Base-by-base conservation (phyloP, 2,329 filamentous ascomycete species). In the Zalaria obscura region DNA sequence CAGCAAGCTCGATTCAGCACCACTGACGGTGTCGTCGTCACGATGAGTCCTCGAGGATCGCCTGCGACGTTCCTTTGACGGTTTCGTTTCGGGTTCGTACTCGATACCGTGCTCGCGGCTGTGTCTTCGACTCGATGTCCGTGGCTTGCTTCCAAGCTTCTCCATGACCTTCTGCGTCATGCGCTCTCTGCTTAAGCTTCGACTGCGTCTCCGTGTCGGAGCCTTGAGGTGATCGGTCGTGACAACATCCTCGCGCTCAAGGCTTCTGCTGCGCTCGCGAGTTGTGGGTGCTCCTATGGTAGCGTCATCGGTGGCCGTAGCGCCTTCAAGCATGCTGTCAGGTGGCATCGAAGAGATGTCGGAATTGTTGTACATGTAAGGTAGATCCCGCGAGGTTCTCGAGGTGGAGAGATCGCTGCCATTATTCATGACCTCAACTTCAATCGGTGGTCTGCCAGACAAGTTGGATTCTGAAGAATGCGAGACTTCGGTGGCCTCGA, bases 291-390 rank as follows among this genome's bases (percentile, higher is more conserved):
- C 36, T 18, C 18, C 18, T 18, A 18, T 18, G 18, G 18, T 18
- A 7, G 7, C 7, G 7, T 7, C 7, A n/a, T 32, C 29, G 40
- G 68, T 68, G 5, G 61, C 55, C 32, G 62, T 59, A 6, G 65
- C 61, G 32, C 69, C 70, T 48, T 80, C 79, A 7, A 83, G 65
- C 64, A 82, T 73, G 55, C 76, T 81, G 57, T 83, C 78, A n/a
- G 77, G 68, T 28, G 79, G 79, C 75, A 83, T 81, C 31, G 78
- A 80, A 1, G 89, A 96, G 39, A 96, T 84, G 55, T 95, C 89
- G 3, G 89, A 95, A 39, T 78, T 68, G 50, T 75, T 70, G 29
- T 76, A 72, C 38, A 78, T 65, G 57, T 82, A 87, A 61, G 76
- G 56, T 64, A 73, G 53, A 63, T 80, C 70, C 56, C 72, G 62